A percentile compares a stretch with the other conserved stretches of the same genome.
Evolutionary conservation across 345 rosid genomes (phyloP).

Genomic region (Anacardium occidentale): DNA sequence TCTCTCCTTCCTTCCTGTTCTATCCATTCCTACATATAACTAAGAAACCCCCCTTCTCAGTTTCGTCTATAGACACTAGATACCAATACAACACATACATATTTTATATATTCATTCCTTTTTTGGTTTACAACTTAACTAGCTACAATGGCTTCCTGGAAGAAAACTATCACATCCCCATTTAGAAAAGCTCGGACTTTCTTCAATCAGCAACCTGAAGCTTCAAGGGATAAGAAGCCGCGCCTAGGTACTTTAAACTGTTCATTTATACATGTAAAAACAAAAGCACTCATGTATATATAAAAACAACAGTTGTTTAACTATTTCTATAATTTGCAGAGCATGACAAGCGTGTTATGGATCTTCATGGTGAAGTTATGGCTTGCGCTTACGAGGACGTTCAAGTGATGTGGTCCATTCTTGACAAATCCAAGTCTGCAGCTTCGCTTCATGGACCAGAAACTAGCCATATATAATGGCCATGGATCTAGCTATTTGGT

Average conservation of each 20-base stretch:
- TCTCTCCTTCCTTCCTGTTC: conserved; percentile 23
- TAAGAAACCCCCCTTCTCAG: background rate
- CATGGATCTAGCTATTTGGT: conserved; percentile 8
- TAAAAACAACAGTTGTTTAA: background rate
- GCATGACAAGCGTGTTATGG: conserved; percentile 51
- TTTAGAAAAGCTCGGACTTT: conserved; percentile 79
- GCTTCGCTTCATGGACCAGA: conserved; percentile 1
- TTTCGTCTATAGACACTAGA: background rate
- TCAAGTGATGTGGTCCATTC: conserved; percentile 96
- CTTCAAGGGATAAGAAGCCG: conserved; percentile 43
- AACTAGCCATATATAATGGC: background rate
- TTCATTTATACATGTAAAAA: background rate
- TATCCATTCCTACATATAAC: background rate
- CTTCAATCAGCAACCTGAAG: conserved; percentile 57
- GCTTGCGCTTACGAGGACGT: conserved; percentile 91
- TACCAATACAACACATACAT: no score
- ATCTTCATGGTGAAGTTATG: conserved; percentile 88
- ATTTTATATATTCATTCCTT: background rate
- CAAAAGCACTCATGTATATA: background rate
- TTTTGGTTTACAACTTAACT: background rate
- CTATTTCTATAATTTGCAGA: conserved; percentile 33
- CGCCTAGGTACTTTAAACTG: conserved; percentile 33
- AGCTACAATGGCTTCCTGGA: conserved; percentile 66
- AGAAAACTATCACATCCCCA: conserved; percentile 71
- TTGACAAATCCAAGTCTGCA: conserved; percentile 75